Evolutionary conservation across 192 early-diverging fungal genomes (phyloP).

Genomic region (Linnemannia exigua): DNA sequence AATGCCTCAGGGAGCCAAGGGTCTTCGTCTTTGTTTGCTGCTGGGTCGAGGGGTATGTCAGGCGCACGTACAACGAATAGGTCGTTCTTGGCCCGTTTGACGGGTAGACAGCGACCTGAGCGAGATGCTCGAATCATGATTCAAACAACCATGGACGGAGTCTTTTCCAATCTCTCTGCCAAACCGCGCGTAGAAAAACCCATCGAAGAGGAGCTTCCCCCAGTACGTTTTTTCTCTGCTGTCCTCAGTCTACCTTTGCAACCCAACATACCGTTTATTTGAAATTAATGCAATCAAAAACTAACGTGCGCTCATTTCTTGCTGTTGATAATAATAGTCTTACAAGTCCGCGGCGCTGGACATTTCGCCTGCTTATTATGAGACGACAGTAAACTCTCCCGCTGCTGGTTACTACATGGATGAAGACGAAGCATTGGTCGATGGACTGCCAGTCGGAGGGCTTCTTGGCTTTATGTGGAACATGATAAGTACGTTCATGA

Average conservation of each 20-base stretch:
- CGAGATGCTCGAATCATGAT: slow-evolving; percentile 34
- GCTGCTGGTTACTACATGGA: slow-evolving; percentile 77
- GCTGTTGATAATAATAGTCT: slow-evolving; percentile 20
- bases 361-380: slow-evolving; percentile 50
- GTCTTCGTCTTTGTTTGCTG: not conserved
- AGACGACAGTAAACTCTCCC: slow-evolving; percentile 62
- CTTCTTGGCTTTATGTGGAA: slow-evolving; percentile 87
- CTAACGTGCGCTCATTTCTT: not conserved
- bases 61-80: slow-evolving; percentile 33
- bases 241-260: not conserved
- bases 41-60: not conserved
- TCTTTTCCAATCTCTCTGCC: slow-evolving; percentile 49
- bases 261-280: not conserved
- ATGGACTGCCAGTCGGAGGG: slow-evolving; percentile 92
- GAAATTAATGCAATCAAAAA: not conserved
- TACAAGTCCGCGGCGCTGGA: slow-evolving; percentile 51
- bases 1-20: not conserved
- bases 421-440: slow-evolving; percentile 81
- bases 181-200: slow-evolving; percentile 48
- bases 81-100: slow-evolving; percentile 40
- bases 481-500: slow-evolving; percentile 70
- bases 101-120: slow-evolving; percentile 37
- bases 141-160: slow-evolving; percentile 43
- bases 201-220: slow-evolving; percentile 44
- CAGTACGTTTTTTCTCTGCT: slow-evolving; percentile 19